Evolutionary conservation across 441 rosid genomes (phyloP).

Genomic region (Dalechampia spathulata): DNA sequence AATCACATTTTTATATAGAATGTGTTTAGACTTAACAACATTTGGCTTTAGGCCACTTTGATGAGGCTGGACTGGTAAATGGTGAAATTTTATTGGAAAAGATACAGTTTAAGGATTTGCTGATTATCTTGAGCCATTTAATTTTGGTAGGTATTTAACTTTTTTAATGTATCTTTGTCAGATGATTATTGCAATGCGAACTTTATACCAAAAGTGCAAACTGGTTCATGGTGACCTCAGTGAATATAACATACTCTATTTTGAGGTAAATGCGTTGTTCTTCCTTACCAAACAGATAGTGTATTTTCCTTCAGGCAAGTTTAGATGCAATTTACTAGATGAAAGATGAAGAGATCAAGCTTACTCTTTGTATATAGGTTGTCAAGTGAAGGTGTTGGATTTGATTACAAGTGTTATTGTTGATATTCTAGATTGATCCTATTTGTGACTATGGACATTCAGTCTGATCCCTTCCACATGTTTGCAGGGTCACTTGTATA

Average conservation of each 20-base stretch:
- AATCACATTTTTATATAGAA: neutral
- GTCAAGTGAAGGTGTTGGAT: neutral
- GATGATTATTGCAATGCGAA: slow-evolving; percentile 76
- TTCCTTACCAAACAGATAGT: neutral
- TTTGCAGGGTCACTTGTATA: slow-evolving; percentile 74
- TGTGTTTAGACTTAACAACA: neutral
- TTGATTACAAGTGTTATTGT: neutral
- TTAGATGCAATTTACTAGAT: neutral
- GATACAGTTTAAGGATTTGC: neutral
- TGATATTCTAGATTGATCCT: neutral
- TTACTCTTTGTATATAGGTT: neutral
- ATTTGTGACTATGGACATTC: neutral
- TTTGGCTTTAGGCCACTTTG: neutral
- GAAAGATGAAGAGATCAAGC: neutral
- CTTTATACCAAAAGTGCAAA: slow-evolving; percentile 84
- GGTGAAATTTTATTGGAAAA: neutral
- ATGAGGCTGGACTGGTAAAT: slow-evolving; percentile 1
- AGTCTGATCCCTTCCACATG: slow-evolving; percentile 7
- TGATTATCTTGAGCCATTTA: neutral
- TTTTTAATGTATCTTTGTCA: slow-evolving; percentile 20
- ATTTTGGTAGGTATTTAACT: neutral
- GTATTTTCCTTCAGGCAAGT: neutral
- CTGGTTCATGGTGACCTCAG: slow-evolving; percentile 97
- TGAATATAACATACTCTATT: slow-evolving; percentile 89
- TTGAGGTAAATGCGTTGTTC: slow-evolving; percentile 47